phyloP scores from a whole-genome alignment of 768 basidiomycete species.

The Suillus weaverae region DNA sequence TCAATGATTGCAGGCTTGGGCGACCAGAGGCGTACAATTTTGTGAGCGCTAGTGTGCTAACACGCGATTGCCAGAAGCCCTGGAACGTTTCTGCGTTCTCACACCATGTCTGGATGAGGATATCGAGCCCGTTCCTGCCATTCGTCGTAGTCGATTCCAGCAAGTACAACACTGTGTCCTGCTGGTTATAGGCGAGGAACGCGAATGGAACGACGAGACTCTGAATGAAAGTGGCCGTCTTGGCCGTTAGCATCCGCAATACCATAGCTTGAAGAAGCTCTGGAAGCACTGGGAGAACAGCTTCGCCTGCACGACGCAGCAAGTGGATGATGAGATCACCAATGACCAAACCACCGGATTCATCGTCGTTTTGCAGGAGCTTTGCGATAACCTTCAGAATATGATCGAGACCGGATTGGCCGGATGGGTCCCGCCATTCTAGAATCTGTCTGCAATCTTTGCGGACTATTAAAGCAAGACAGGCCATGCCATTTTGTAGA shows the following conservation, averaged over 20 bases:
- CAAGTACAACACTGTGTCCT: conserved; percentile 73
- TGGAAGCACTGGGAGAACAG: conserved; percentile 82
- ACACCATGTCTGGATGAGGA: conserved; percentile 91
- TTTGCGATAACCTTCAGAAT: conserved; percentile 76
- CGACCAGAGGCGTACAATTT: conserved; percentile 69
- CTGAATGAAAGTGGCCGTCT: conserved; percentile 91
- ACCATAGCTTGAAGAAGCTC: conserved; percentile 86
- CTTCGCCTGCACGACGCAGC: conserved; percentile 77
- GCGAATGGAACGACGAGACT: conserved; percentile 92
- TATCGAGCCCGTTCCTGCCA: conserved; percentile 70
- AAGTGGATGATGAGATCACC: conserved; percentile 96
- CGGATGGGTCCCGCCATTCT: conserved; percentile 66
- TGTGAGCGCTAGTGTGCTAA: conserved; percentile 81
- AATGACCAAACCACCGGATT: conserved; percentile 89
- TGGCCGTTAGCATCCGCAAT: conserved; percentile 74
- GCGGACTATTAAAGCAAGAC: conserved; percentile 80
- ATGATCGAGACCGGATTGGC: conserved; percentile 74
- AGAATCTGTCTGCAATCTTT: conserved; percentile 85
- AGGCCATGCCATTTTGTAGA: conserved; percentile 81
- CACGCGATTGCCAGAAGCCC: conserved; percentile 88
- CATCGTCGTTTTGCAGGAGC: conserved; percentile 76
- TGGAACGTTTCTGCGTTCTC: conserved; percentile 95
- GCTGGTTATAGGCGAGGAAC: conserved; percentile 87
- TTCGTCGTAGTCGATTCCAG: conserved; percentile 67
- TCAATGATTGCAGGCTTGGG: conserved; percentile 62